Conservation (phyloP, 192 early-diverging fungal genomes). For the Gamsiella multidivaricata region DNA sequence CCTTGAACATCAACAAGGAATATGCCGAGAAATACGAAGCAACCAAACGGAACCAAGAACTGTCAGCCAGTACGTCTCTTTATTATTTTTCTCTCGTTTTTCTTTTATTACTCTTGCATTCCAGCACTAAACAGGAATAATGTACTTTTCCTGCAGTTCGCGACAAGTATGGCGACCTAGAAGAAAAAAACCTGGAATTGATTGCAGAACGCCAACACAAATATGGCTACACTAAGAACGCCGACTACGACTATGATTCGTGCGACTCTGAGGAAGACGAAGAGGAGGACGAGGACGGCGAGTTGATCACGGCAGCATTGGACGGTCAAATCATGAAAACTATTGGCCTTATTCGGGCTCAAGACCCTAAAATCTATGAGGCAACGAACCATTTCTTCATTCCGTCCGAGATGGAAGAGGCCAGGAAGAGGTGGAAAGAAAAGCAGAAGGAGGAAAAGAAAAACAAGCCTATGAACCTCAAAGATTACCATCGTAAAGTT, state of each 20-base stretch:
- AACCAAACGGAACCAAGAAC: no score
- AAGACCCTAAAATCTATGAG: slow-evolving; percentile 88
- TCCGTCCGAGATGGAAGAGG: slow-evolving; percentile 69
- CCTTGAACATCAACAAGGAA: no score
- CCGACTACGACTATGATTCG: slow-evolving; percentile 61
- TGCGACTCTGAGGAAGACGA: slow-evolving; percentile 73
- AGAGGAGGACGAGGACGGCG: slow-evolving; percentile 83
- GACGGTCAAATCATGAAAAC: slow-evolving; percentile 96
- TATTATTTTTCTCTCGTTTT: no score
- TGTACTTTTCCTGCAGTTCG: no score
- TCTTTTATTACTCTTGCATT: no score
- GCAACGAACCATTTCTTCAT: slow-evolving; percentile 80
- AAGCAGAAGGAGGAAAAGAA: slow-evolving; percentile 65
- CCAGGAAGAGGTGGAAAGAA: slow-evolving; percentile 70
- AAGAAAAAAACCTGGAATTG: slow-evolving; percentile 26
- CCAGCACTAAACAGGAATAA: no score
- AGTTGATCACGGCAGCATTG: slow-evolving; percentile 87
- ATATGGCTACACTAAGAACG: slow-evolving; percentile 54
- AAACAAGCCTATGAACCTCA: slow-evolving; percentile 78
- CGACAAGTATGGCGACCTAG: slow-evolving; percentile 69
- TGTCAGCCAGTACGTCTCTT: no score
- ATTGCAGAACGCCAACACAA: slow-evolving; percentile 56
- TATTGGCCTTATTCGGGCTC: slow-evolving; percentile 80
- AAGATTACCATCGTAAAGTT: slow-evolving; percentile 87
- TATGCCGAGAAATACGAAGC: no score